Evolutionary conservation across 306 rosid species (phyloP), one percentile per base, ranked within the genome.

Genomic region (Rosa lucieae): DNA sequence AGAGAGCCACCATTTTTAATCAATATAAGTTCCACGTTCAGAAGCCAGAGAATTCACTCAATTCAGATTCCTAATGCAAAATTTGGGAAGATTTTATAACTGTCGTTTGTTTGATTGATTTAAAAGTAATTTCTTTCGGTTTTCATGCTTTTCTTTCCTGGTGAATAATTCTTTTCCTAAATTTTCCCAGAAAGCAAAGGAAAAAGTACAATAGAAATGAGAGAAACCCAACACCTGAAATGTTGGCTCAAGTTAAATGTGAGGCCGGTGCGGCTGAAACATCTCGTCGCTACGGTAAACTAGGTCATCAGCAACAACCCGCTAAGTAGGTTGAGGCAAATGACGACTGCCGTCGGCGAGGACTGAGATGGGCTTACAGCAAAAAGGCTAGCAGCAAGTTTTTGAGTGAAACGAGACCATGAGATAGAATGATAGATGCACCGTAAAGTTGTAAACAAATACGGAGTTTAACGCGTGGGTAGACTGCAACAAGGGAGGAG

Each of bases 261-360:
- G 79, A 35, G 44, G 83, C 88, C 86, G 86, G 53, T 89, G 82
- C 51, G 37, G 15, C 66, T 66, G 81, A 65, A 88, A 92, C 81
- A 83, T 75, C 77, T 80, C 79, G 72, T 88, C 67, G 7, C 39
- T 23, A 11, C 14, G 8, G 14, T 61, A 61, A 61, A 26, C 15
- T 10, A 61, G 37, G 35, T 51, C n/a, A 3, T 4, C 91, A 85
- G 42, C 76, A 94, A 82, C 80, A 87, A 90, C 35, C 97, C 89
- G 77, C 89, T 80, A 68, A 88, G 89, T 80, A 88, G 84, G 76
- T 92, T 92, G 76, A 84, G 66, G 73, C 82, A 61, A 46, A 84
- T 58, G 23, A 81, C 89, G 65, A 26, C 3, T 6, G 39, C 4
- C 35, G 35, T 92, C 91, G 55, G 85, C 85, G 20, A 90, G 62